Percentiles rank a stretch among this genome's conserved stretches.
phyloP scores from a whole-genome alignment of 2,329 filamentous ascomycete species.

The Penicillium oxalicum region DNA sequence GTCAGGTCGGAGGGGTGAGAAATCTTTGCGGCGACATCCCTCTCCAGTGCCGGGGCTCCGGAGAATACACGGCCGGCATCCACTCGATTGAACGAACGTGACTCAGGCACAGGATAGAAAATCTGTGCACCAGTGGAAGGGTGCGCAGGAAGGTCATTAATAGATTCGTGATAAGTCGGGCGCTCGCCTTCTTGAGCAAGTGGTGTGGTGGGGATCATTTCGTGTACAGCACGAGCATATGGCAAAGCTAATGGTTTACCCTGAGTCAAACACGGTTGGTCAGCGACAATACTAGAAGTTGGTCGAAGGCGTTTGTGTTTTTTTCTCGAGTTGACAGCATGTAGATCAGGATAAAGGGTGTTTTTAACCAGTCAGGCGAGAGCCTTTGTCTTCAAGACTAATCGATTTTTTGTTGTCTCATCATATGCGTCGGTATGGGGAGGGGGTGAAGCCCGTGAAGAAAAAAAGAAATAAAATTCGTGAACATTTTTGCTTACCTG shows the following conservation, averaged over 20 bases:
- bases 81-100: constrained; percentile 58
- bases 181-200: constrained; percentile 35
- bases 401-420: constrained; percentile 80
- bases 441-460: background rate
- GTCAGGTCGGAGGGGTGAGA: constrained; percentile 28
- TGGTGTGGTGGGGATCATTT: constrained; percentile 71
- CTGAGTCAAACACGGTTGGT: constrained; percentile 42
- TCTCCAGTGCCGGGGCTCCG: constrained; percentile 36
- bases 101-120: constrained; percentile 60
- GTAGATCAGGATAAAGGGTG: constrained; percentile 47
- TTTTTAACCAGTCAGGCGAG: constrained; percentile 52
- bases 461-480: constrained; percentile 5
- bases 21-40: constrained; percentile 17
- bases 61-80: constrained; percentile 59
- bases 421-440: constrained; percentile 43
- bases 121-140: constrained; percentile 50
- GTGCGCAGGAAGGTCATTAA: constrained; percentile 60
- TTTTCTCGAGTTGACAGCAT: constrained; percentile 7
- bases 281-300: constrained; percentile 7
- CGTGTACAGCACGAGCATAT: constrained; percentile 68
- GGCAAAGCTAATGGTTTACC: constrained; percentile 68
- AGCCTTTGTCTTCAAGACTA: constrained; percentile 95
- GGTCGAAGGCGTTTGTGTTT: constrained; percentile 7
- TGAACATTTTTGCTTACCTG: constrained; percentile 56
- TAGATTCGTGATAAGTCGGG: constrained; percentile 50